Evolutionary conservation across 352 stramenopile genomes (phyloP), one percentile per base, ranked within the genome.

Genomic region (Phytophthora crassamura): DNA sequence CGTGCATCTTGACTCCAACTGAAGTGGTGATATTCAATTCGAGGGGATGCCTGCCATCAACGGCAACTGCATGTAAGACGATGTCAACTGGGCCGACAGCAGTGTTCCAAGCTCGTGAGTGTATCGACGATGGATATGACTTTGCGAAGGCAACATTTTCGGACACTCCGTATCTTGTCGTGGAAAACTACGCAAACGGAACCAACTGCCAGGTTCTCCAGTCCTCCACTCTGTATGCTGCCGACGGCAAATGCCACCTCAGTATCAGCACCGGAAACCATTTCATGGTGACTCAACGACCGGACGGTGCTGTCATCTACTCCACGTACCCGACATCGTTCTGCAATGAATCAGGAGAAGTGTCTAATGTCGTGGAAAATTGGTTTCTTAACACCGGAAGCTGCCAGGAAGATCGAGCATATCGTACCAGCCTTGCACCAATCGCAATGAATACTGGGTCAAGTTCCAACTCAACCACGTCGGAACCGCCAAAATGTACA

Each of bases 191-290:
- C 14, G 59, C 49, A 1, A 54, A 32, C 9, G 59, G 49, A 2
- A 61, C 59, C 10, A 55, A 61, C 22, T 67, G 58, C 11, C 47
- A 53, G 34, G 28, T 54, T 16, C 49, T 40, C 14, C 43, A 51
- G 1, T 54, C 40, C 20, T 6, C 28, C 0, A 55, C 59, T 12
- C 48, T 67, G 33, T 66, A 54, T 18, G 48, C 33, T n/a, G 48
- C 20, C 14, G 58, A 66, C 46, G 41, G 59, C 25, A 61, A 61
- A 15, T 67, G 59, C 16, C 49, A 61, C 22, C 40, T 54, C 25
- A 60, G 32, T 9, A 11, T 47, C 4, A 55, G 11, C 8, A 33
- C 48, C 11, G 59, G 25, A 0, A 49, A 15, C 4, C 45, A 40
- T 15, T 48, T 53, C 40, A 59, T n/a, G 7, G 33, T 66, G 2